Evolutionary conservation across 1,139 yeast genomes (phyloP).

Genomic region (Taphrina flavorubra): DNA sequence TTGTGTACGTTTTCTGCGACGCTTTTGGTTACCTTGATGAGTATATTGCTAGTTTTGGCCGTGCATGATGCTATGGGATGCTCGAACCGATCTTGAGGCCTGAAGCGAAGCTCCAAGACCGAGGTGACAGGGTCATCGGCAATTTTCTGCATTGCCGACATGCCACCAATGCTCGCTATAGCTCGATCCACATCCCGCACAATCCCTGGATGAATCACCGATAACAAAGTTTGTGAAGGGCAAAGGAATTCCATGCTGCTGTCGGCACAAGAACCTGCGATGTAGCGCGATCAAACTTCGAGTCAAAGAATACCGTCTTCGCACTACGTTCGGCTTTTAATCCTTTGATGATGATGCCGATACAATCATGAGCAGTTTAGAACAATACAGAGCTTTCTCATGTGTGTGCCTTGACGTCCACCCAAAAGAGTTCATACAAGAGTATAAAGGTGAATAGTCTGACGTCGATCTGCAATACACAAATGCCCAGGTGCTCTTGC

Average conservation of each 20-base stretch:
- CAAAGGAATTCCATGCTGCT: conserved; percentile 1
- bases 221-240: conserved; percentile 9
- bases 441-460: too few species aligned
- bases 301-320: too few species aligned
- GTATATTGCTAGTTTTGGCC: conserved; percentile 49
- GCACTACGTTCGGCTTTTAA: too few species aligned
- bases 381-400: too few species aligned
- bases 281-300: too few species aligned
- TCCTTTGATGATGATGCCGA: too few species aligned
- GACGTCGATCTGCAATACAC: too few species aligned
- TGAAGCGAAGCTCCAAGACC: conserved; percentile 65
- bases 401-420: too few species aligned
- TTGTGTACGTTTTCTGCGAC: not conserved
- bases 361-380: too few species aligned
- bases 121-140: conserved; percentile 45
- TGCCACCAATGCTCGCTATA: conserved; percentile 51
- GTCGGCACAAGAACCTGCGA: too few species aligned
- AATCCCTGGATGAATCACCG: conserved; percentile 76
- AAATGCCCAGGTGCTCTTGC: too few species aligned
- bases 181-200: conserved; percentile 71
- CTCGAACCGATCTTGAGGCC: conserved; percentile 72
- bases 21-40: conserved; percentile 47
- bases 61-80: conserved; percentile 73
- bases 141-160: conserved; percentile 9
- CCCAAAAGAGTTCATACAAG: too few species aligned